Evolutionary conservation across 768 basidiomycete genomes (phyloP).

Genomic region (Leccinellum rugosiceps): DNA sequence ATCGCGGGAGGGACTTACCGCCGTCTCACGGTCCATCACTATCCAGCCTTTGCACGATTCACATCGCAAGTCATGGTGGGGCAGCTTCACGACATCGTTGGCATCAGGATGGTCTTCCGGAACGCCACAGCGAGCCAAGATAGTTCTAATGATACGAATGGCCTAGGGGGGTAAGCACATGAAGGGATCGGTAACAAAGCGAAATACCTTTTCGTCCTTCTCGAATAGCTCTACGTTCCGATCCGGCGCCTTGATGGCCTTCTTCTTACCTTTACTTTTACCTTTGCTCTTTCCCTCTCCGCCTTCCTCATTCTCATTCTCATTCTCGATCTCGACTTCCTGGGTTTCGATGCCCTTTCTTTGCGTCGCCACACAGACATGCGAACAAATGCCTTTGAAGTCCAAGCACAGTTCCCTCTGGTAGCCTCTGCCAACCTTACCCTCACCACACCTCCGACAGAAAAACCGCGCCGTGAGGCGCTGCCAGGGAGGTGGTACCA

Average conservation of each 20-base stretch:
- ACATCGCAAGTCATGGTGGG: constrained; percentile 37
- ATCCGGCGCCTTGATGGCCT: constrained; percentile 19
- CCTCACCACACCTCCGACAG: constrained; percentile 48
- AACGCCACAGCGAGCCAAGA: constrained; percentile 32
- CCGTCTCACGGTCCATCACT: constrained; percentile 42
- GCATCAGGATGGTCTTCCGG: constrained; percentile 32
- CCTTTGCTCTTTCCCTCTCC: constrained; percentile 10
- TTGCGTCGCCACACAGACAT: constrained; percentile 42
- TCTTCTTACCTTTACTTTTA: not conserved
- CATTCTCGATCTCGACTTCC: not conserved
- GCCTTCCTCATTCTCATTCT: constrained; percentile 16
- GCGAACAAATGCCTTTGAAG: constrained; percentile 56
- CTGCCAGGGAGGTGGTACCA: constrained; percentile 51
- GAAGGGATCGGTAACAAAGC: not conserved
- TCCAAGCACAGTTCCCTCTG: constrained; percentile 47
- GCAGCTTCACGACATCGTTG: not conserved
- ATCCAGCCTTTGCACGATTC: constrained; percentile 47
- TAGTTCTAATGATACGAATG: constrained; percentile 38
- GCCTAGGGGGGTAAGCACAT: constrained; percentile 36
- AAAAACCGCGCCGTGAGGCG: constrained; percentile 57
- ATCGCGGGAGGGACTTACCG: constrained; percentile 37
- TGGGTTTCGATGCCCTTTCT: not conserved
- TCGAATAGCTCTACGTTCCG: constrained; percentile 55
- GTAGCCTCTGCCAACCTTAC: constrained; percentile 33
- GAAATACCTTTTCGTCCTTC: constrained; percentile 54